Conservation (phyloP, 805 yeast genomes). For the Candida glaebosa region DNA sequence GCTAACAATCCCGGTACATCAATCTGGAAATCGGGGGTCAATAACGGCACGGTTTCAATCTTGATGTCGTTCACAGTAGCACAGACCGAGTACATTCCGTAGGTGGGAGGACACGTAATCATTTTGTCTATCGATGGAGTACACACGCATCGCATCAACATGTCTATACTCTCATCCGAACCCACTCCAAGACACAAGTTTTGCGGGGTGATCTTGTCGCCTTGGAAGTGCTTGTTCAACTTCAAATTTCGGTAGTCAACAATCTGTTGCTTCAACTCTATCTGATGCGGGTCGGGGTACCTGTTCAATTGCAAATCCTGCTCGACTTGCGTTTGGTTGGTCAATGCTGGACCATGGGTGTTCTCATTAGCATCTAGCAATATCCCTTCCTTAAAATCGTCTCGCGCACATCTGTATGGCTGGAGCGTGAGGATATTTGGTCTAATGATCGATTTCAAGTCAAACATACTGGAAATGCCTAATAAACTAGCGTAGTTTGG, state of each 20-base stretch:
- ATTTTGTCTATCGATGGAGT: constrained; percentile 79
- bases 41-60: constrained; percentile 68
- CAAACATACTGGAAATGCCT: constrained; percentile 46
- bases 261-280: constrained; percentile 66
- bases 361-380: constrained; percentile 95
- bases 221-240: constrained; percentile 22
- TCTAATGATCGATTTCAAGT: constrained; percentile 61
- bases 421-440: constrained; percentile 80
- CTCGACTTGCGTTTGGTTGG: constrained; percentile 43
- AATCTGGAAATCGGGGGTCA: constrained; percentile 49
- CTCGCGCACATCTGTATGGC: constrained; percentile 97
- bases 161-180: constrained; percentile 92
- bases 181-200: constrained; percentile 95
- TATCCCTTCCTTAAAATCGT: constrained; percentile 86
- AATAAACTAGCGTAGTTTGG: no score
- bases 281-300: constrained; percentile 96
- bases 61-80: constrained; percentile 87
- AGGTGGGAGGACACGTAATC: constrained; percentile 89
- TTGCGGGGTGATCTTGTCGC: constrained; percentile 43
- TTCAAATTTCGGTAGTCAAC: constrained; percentile 66
- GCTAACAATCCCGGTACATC: constrained; percentile 54
- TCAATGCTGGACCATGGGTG: constrained; percentile 82
- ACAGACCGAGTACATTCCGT: constrained; percentile 94
- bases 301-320: constrained; percentile 63
- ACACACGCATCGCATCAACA: constrained; percentile 80